These are phyloP conservation scores for Sporormia fimetaria DNA, from an alignment of 495 filamentous ascomycete genomes.

Conservation along the genomic window DNA sequence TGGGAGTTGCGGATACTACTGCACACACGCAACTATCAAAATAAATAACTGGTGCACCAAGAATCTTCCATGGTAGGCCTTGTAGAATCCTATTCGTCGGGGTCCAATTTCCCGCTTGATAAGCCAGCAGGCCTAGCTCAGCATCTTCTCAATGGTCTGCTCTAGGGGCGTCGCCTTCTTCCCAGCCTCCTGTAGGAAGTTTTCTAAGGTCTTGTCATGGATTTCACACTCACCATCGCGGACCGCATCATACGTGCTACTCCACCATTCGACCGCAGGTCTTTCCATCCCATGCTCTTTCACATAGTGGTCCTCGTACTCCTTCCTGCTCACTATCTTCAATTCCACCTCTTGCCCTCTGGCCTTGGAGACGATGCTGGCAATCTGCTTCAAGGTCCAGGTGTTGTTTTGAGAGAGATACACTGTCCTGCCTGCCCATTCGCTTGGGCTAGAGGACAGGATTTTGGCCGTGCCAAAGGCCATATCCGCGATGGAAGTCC, in stretches of 20 bases:
- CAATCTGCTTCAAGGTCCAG: conserved; percentile 32
- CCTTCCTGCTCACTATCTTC: conserved; percentile 31
- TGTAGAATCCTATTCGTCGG: no score
- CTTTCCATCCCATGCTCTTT: conserved; percentile 29
- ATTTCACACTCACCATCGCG: conserved; percentile 35
- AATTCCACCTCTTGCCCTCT: conserved; percentile 29
- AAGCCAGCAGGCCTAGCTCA: conserved; percentile 5
- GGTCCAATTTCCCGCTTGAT: no score
- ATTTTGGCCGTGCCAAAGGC: conserved; percentile 35
- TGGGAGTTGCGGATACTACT: no score
- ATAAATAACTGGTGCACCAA: no score
- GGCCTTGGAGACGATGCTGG: conserved; percentile 31
- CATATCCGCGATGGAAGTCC: conserved; percentile 38
- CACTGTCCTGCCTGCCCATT: conserved; percentile 30
- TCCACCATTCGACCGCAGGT: conserved; percentile 37
- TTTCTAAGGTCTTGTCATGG: conserved; percentile 34
- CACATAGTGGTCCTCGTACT: conserved; percentile 36
- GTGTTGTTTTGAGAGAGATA: conserved; percentile 32
- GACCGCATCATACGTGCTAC: conserved; percentile 36
- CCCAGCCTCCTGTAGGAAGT: conserved; percentile 30
- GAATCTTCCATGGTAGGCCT: no score
- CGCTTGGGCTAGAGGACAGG: conserved; percentile 20
- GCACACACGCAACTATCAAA: no score
- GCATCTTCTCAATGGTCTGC: conserved; percentile 25
- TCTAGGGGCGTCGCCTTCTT: conserved; percentile 31